Base-by-base conservation (phyloP, 345 rosid genomes). In the Brassica juncea region DNA sequence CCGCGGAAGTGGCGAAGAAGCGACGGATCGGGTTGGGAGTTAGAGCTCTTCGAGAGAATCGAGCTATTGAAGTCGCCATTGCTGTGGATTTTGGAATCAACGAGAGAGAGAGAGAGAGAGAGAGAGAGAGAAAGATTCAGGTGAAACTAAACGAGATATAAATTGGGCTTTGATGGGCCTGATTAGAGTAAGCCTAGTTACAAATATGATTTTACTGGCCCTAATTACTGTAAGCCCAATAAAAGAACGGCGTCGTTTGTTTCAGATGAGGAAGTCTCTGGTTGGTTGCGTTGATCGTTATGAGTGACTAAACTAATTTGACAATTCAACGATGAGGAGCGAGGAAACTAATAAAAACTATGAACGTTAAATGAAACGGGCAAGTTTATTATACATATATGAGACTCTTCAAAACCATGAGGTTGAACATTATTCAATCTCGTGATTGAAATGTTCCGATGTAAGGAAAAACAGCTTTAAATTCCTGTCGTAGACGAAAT, bases 31-130 rank as follows among this genome's bases (percentile, higher is more conserved):
- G 68, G 42, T 68, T 81, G 14, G 69, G 23, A 35, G 76, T 27
- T 9, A 84, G 55, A 34, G 84, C 85, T 72, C 74, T 85, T 67
- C 88, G 83, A 23, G 91, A 84, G 21, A 85, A 10, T 71, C 96
- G 89, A 73, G 87, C 87, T 70, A 88, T 68, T 42, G 88, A 81
- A 15, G 86, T 84, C 75, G 90, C 92, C 95, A 90, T 90, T 84
- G 71, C 69, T 30, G 30, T 66, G 19, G 80, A 71, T 57, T 67
- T 42, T 59, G 34, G 73, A 58, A 31, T 64, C 52, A 39, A 19
- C 44, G 47, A 42, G 54, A 44, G 54, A 44, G 61, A 73, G 44
- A 60, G 6, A 4, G 11, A n/a, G 54, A 5, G 59, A 52, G 23
- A 52, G 21, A 15, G 64, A 58, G 39, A 28, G 74, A 75, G 55